Percentiles rank a stretch among this genome's conserved stretches.
phyloP scores from a whole-genome alignment of 2,329 filamentous ascomycete species.

The Aspergillus tanneri region DNA sequence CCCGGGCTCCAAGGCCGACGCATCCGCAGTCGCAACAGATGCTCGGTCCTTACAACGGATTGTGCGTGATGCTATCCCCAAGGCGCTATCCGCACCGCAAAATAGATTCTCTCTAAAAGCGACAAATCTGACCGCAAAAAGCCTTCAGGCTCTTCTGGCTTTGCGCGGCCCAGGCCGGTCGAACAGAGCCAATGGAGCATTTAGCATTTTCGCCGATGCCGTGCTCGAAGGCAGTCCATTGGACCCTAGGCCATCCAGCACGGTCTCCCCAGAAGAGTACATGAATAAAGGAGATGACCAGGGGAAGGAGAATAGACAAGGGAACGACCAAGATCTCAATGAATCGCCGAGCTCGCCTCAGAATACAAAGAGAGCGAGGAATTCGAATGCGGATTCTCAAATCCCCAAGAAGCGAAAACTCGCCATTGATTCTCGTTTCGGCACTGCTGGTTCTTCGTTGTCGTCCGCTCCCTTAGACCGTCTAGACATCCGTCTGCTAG shows the following conservation, averaged over 20 bases:
- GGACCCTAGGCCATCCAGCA: conserved; percentile 45
- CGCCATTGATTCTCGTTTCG: conserved; percentile 69
- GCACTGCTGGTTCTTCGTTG: conserved; percentile 50
- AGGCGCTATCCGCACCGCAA: conserved; percentile 73
- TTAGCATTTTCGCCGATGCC: conserved; percentile 73
- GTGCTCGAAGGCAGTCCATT: conserved; percentile 52
- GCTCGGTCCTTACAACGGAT: conserved; percentile 66
- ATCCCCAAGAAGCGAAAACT: conserved; percentile 59
- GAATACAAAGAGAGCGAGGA: conserved; percentile 1
- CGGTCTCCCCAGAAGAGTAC: conserved; percentile 34
- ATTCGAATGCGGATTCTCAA: conserved; percentile 14
- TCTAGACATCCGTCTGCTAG: conserved; percentile 52
- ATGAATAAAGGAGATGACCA: conserved; percentile 14
- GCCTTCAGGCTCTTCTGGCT: conserved; percentile 67
- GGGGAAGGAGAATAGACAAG: conserved; percentile 17
- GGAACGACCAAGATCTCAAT: conserved; percentile 19
- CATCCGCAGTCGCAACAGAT: conserved; percentile 44
- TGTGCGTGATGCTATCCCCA: conserved; percentile 76
- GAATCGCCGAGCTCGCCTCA: neutral
- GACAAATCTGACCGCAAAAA: conserved; percentile 69
- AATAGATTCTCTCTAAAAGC: conserved; percentile 68
- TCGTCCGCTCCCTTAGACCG: conserved; percentile 44
- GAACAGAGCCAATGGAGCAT: conserved; percentile 73
- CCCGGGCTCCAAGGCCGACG: conserved; percentile 36
- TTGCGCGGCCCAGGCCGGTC: conserved; percentile 67